phyloP scores from a whole-genome alignment of 192 early-diverging fungal genomes.

The Entomortierella parvispora region DNA sequence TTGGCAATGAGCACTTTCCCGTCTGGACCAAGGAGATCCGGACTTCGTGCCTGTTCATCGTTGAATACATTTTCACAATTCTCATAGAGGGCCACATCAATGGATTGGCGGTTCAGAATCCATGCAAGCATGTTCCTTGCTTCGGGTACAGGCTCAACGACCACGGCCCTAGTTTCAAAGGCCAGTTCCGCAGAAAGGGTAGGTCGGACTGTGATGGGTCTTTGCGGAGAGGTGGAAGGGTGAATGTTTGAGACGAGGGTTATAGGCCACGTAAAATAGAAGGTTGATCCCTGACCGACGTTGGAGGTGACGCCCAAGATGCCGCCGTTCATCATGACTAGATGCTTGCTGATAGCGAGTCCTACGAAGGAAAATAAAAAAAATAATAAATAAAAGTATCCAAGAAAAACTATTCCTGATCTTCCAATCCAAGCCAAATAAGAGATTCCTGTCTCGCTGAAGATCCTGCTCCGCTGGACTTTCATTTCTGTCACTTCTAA shows the following conservation, averaged over 20 bases:
- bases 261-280: constrained; percentile 69
- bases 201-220: constrained; percentile 1
- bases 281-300: constrained; percentile 70
- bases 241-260: constrained; percentile 2
- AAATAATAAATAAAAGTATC: not conserved
- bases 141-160: constrained; percentile 19
- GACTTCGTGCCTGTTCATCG: constrained; percentile 19
- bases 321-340: constrained; percentile 77
- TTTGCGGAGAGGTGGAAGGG: not conserved
- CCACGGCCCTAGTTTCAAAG: constrained; percentile 7
- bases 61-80: constrained; percentile 27
- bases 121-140: constrained; percentile 21
- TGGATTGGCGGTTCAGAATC: constrained; percentile 29
- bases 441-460: too few species aligned
- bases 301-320: constrained; percentile 71
- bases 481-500: too few species aligned
- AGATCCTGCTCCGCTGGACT: not conserved
- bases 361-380: constrained; percentile 54
- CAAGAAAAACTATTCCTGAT: too few species aligned
- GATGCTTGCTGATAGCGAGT: constrained; percentile 77
- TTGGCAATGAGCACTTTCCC: constrained; percentile 14
- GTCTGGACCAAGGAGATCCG: constrained; percentile 16
- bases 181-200: constrained; percentile 44
- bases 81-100: constrained; percentile 26
- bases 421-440: too few species aligned